A percentile compares a stretch with the other conserved stretches of the same genome.
These are phyloP conservation scores for Zygosaccharomyces kombuchaensis DNA, from an alignment of 805 yeast species.

Conservation along the genomic window DNA sequence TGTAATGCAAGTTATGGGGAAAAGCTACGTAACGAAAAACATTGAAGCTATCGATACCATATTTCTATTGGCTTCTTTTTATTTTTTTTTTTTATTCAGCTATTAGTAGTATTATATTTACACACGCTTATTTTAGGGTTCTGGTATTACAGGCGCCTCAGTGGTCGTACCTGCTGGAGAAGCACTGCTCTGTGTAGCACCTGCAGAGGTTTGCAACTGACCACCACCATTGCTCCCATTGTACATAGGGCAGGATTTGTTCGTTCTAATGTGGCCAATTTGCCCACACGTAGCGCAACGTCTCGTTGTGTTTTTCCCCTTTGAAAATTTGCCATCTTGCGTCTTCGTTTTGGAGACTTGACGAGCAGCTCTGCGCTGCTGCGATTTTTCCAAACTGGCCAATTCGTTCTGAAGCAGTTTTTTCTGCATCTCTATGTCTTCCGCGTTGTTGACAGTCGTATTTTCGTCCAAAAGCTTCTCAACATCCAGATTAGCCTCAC, in stretches of 20 bases:
- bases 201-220: constrained; percentile 1
- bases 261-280: constrained; percentile 89
- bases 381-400: constrained; percentile 75
- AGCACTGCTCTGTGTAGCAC: background rate
- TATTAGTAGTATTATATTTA: background rate
- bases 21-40: background rate
- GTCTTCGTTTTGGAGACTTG: constrained; percentile 44
- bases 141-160: background rate
- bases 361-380: constrained; percentile 59
- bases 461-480: constrained; percentile 33
- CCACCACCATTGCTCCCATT: constrained; percentile 36
- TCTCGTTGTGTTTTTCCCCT: constrained; percentile 49
- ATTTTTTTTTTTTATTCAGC: no score
- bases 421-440: constrained; percentile 70
- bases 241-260: constrained; percentile 83
- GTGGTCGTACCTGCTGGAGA: constrained; percentile 1
- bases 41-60: background rate
- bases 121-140: background rate
- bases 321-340: constrained; percentile 22
- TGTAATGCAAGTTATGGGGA: background rate
- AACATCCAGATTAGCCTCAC: constrained; percentile 67
- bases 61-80: background rate
- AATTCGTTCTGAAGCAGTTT: constrained; percentile 76
- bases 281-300: constrained; percentile 95
- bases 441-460: constrained; percentile 57